Base-by-base conservation (phyloP, 83 land plant genomes). In the Thuja plicata region DNA sequence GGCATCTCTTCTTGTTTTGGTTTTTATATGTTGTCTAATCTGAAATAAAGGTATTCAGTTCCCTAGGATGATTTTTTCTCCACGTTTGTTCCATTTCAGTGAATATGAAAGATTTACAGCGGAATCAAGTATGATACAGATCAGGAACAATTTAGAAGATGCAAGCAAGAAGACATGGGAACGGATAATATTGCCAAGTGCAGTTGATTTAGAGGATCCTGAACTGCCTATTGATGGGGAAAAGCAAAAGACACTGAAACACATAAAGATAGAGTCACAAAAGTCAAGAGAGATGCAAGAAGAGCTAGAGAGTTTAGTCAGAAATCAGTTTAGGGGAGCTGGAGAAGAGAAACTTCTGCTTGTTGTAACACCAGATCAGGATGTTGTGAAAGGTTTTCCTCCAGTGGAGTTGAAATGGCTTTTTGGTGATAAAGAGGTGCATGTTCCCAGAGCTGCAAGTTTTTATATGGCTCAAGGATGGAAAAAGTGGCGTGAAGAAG, bases 401-500 rank as follows among this genome's bases (percentile, higher is more conserved):
- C 94, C 94, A 73, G 90, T 89, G 70, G 94, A 94, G 46, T 21
- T 93, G 84, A 95, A 94, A 89, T 92, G 96, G 95, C 87, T 91
- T 90, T 95, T 94, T 91, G 97, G 95, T 60, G 79, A 89, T 10
- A 94, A 91, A 60, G 95, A 93, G 85, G 90, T 96, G 81, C 92
- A 94, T 74, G 93, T 93, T 89, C 98, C 98, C 6, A 93, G 92
- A 90, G 94, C 95, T 88, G 89, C 88, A 40, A 71, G 89, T 38
- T 71, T 92, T 43, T 89, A 93, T 54, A 90, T 95, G 90, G 91
- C 91, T 90, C 93, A 95, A 92, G 99, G 98, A 34, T 97, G 98
- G 99, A 96, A 93, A 89, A 93, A 92, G 86, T 97, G 98, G 99
- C 96, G 97, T 19, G 95, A 93, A 82, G 96, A 94, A 74, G 90